Base-by-base conservation (phyloP, 2,329 filamentous ascomycete species). In the Colletotrichum gigasporum region DNA sequence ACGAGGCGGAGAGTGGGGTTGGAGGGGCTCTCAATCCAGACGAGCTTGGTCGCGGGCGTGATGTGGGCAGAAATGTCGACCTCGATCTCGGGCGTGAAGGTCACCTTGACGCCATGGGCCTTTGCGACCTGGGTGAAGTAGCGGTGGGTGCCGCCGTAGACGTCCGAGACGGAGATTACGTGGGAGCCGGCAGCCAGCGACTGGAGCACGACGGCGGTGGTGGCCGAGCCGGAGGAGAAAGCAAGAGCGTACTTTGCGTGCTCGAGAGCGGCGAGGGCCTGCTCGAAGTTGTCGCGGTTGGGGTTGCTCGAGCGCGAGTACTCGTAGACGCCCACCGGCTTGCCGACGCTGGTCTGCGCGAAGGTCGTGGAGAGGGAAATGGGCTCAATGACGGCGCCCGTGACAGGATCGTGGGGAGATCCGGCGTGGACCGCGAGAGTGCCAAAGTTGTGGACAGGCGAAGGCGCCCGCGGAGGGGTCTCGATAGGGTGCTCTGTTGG, bases 61-160 rank as follows among this genome's bases (percentile, higher is more conserved):
- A 99, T 96, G 81, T 98, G 87, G 70, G 90, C 87, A 69, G 87
- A 86, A 70, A 98, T 90, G 75, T 98, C 93, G 67, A 93, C 84
- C 80, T 97, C 95, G 73, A 99, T 96, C 79, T 90, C 90, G 9
- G 94, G 93, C 5, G 94, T 95, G 79, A 99, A 99, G 51, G 95
- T 97, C 67, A 98, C 96, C 71, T 91, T 89, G 57, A 99, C 93
- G 72, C 95, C 93, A 78, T 99, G 96, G 24, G 96, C 94, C 73
- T 93, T 90, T 61, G 96, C 96, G 52, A 98, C 96, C 82, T 97
- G 94, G 69, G 96, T 99, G 84, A 99, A 99, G 84, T 99, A 99
- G 73, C 96, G 88, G 82, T 99, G 96, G 41, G 96, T 99, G 71
- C 96, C 96, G 71, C 96, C 96, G 78, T 99, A 99, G 72, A 99